These are phyloP conservation scores for Pichia nakasei DNA, from an alignment of 805 yeast genomes.

Conservation along the genomic window DNA sequence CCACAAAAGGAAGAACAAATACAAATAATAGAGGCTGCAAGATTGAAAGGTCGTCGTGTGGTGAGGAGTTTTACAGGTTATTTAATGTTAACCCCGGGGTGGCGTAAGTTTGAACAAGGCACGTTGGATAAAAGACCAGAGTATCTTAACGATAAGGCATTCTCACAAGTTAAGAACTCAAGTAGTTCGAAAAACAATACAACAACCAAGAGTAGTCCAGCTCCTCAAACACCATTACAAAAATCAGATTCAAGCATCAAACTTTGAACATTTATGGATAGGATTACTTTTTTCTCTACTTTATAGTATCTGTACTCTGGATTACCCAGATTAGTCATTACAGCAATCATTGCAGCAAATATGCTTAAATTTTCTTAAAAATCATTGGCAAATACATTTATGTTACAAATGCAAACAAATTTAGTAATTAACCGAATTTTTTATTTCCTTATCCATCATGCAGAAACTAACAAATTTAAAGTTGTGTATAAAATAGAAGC, in stretches of 20 bases:
- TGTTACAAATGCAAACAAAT: constrained; percentile 11
- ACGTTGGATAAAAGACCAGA: not conserved
- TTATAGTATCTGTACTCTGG: constrained; percentile 14
- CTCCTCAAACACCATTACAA: not conserved
- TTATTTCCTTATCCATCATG: constrained; percentile 3
- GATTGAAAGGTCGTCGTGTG: constrained; percentile 8
- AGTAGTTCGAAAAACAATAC: not conserved
- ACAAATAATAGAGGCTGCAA: constrained; percentile 13
- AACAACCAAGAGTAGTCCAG: too few relatives aligned
- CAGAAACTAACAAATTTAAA: constrained; percentile 14
- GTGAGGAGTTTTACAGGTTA: constrained; percentile 24
- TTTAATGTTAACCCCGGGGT: constrained; percentile 15
- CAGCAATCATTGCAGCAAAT: constrained; percentile 64
- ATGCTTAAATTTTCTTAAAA: constrained; percentile 30
- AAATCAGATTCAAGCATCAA: not conserved
- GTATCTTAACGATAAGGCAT: not conserved
- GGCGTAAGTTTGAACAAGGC: constrained; percentile 14
- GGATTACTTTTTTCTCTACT: too few relatives aligned
- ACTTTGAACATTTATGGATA: not conserved
- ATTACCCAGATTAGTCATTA: constrained; percentile 31
- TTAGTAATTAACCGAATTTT: constrained; percentile 7
- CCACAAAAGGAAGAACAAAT: constrained; percentile 3
- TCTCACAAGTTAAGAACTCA: not conserved
- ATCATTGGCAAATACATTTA: constrained; percentile 19
- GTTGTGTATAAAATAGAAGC: constrained; percentile 16